Conservation (phyloP, 768 basidiomycete species). For the Tulasnella calospora region DNA sequence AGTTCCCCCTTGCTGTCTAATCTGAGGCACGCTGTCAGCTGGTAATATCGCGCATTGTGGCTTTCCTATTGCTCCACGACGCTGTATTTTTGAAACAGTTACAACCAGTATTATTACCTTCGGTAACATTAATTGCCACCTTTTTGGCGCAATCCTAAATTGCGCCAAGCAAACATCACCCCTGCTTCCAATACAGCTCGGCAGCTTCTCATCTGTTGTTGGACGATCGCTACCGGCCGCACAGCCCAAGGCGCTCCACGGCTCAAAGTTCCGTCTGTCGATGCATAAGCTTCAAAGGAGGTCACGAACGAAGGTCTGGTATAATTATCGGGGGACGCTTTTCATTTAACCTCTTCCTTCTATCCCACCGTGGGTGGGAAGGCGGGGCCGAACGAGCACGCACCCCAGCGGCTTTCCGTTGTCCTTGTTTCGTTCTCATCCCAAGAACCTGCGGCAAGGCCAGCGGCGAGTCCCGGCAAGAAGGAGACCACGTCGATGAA, state of each 20-base stretch:
- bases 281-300: not conserved
- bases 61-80: not conserved
- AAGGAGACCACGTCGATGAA: not conserved
- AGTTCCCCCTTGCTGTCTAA: not conserved
- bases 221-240: not conserved
- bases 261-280: not conserved
- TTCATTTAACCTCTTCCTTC: conserved; percentile 12
- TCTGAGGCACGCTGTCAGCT: not conserved
- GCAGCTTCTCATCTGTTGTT: not conserved
- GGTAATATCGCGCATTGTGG: not conserved
- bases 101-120: not conserved
- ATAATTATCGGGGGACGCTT: not conserved
- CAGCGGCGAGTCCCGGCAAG: not conserved
- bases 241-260: not conserved
- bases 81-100: not conserved
- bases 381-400: not conserved
- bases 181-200: not conserved
- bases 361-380: not conserved
- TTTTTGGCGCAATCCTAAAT: not conserved
- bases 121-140: not conserved
- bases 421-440: not conserved
- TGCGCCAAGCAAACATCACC: not conserved
- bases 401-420: conserved; percentile 4
- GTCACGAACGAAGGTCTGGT: not conserved
- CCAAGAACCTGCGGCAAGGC: conserved; percentile 6